phyloP scores from a whole-genome alignment of 2,329 filamentous ascomycete species.

The Cladosporium sp. region DNA sequence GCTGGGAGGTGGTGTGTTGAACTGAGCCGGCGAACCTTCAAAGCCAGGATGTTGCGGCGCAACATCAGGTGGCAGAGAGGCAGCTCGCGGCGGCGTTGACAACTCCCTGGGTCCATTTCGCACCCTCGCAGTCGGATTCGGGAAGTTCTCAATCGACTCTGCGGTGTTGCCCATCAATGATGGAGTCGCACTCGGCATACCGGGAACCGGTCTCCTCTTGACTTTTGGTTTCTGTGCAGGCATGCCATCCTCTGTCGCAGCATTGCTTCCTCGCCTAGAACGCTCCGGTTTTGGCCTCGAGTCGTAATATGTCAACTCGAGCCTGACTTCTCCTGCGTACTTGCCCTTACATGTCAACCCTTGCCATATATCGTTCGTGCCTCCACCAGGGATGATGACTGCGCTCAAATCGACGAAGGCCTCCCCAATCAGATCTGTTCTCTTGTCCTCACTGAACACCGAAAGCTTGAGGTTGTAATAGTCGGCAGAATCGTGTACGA shows the following conservation, averaged over 20 bases:
- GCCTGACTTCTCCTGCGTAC: conserved; percentile 89
- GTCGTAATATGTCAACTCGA: conserved; percentile 97
- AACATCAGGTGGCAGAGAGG: conserved; percentile 24
- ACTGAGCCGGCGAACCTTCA: conserved; percentile 2
- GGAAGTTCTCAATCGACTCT: conserved; percentile 1
- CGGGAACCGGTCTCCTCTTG: conserved; percentile 78
- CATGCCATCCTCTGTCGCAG: conserved; percentile 25
- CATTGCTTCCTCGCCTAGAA: conserved; percentile 43
- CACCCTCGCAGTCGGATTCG: neutral
- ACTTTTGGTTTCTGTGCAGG: conserved; percentile 39
- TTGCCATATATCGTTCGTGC: conserved; percentile 94
- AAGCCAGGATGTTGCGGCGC: neutral
- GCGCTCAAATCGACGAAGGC: conserved; percentile 79
- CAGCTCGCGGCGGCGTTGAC: conserved; percentile 21
- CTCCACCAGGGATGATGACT: conserved; percentile 79
- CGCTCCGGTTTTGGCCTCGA: conserved; percentile 72
- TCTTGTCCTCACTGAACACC: conserved; percentile 97
- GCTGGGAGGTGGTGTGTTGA: conserved; percentile 4
- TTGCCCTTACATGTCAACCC: conserved; percentile 81
- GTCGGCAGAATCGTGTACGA: conserved; percentile 91
- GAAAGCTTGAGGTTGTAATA: conserved; percentile 95
- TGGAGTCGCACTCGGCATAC: conserved; percentile 53
- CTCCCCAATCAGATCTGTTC: conserved; percentile 93
- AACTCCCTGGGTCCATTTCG: conserved; percentile 32
- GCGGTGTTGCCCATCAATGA: neutral